phyloP scores from a whole-genome alignment of 768 basidiomycete genomes.

The Termitomyces sp. region DNA sequence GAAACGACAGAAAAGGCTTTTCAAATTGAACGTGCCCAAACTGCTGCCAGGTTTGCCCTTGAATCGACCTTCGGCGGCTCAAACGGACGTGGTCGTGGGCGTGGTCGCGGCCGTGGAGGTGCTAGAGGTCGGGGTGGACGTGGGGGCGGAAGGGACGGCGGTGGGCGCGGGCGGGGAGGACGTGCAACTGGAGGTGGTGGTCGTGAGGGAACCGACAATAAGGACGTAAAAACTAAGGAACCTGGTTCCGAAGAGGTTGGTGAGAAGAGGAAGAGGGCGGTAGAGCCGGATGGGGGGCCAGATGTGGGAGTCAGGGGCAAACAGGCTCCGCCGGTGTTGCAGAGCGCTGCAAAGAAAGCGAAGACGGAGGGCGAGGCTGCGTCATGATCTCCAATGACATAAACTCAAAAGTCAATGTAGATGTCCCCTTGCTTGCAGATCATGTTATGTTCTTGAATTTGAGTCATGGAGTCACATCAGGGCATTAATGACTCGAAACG shows the following conservation, averaged over 20 bases:
- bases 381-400: constrained; percentile 7
- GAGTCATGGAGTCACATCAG: too few species aligned
- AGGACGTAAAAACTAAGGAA: constrained; percentile 24
- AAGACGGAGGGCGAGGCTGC: constrained; percentile 31
- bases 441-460: too few species aligned
- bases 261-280: constrained; percentile 71
- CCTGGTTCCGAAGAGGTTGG: constrained; percentile 43
- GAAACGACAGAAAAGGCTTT: constrained; percentile 71
- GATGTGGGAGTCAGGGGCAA: constrained; percentile 61
- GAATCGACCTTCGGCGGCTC: constrained; percentile 15
- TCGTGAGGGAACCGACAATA: constrained; percentile 36
- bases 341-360: constrained; percentile 34
- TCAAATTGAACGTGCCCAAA: constrained; percentile 68
- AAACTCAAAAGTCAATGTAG: too few species aligned
- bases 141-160: constrained; percentile 41
- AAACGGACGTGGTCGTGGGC: constrained; percentile 16
- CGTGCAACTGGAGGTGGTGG: constrained; percentile 27
- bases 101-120: constrained; percentile 25
- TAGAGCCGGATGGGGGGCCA: constrained; percentile 76
- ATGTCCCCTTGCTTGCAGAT: too few species aligned
- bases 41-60: constrained; percentile 50
- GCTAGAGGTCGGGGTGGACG: constrained; percentile 21
- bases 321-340: constrained; percentile 47
- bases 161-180: constrained; percentile 37
- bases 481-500: too few species aligned